Percentiles rank a stretch among this genome's conserved stretches.
Evolutionary conservation across 2,329 filamentous ascomycete species (phyloP).

Genomic region (Trichoderma atrobrunneum): DNA sequence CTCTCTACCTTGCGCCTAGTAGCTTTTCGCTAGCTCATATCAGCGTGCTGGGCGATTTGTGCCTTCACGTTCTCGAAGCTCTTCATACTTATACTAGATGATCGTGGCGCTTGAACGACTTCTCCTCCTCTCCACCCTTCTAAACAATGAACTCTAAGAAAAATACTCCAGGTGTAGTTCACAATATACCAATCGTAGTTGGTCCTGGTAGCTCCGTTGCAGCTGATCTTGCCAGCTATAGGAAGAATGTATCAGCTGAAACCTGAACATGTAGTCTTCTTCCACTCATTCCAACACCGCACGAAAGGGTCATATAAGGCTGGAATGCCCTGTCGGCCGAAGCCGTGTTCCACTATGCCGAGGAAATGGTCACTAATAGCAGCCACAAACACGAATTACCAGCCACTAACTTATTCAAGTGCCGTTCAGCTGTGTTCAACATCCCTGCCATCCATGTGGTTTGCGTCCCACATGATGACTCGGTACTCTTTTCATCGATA

Average conservation of each 20-base stretch:
- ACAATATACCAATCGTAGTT: neutral
- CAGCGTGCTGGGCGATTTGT: too few relatives aligned
- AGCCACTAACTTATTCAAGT: neutral
- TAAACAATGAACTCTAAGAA: neutral
- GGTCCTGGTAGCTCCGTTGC: neutral
- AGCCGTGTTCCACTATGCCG: neutral
- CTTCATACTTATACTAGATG: neutral
- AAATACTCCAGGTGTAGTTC: neutral
- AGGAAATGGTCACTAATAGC: neutral
- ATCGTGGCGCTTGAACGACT: neutral
- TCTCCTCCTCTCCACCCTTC: neutral
- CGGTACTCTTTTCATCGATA: neutral
- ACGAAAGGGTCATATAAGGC: neutral
- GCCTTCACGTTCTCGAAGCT: neutral
- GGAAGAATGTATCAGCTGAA: too few relatives aligned
- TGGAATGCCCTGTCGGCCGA: neutral
- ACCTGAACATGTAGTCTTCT: neutral
- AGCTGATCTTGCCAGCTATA: neutral
- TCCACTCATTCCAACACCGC: neutral
- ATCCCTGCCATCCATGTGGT: conserved; percentile 11
- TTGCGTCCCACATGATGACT: neutral
- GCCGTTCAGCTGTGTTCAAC: neutral
- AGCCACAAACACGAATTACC: neutral
- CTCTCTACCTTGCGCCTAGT: neutral
- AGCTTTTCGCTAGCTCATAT: neutral